Conservation (phyloP, 169 alveolate genomes). For the Perkinsus chesapeaki region DNA sequence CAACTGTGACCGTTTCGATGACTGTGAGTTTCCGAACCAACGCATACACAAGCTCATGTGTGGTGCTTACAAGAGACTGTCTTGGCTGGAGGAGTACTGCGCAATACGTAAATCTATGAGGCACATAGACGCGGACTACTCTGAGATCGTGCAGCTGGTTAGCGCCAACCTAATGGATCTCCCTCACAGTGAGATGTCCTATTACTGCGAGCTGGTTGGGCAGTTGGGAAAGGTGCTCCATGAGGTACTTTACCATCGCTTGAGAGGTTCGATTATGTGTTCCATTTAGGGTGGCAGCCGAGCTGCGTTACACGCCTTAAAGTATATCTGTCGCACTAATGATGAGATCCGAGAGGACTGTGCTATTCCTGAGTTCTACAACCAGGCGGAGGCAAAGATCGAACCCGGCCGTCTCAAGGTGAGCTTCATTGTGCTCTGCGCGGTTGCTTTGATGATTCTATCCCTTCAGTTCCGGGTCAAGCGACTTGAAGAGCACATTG, state of each 20-base stretch:
- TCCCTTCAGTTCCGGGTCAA: not conserved
- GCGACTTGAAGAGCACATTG: not conserved
- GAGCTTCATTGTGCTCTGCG: not conserved
- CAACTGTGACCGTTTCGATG: not conserved
- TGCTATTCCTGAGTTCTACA: not conserved
- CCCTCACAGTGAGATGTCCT: not conserved
- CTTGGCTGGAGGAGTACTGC: not conserved
- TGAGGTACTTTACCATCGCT: not conserved
- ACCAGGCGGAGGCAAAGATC: not conserved
- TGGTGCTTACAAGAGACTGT: not conserved
- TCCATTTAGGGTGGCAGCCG: not conserved
- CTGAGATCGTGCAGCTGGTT: not conserved
- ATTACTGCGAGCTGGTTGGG: not conserved
- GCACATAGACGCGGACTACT: not conserved
- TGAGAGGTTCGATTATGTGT: not conserved
- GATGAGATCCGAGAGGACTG: not conserved
- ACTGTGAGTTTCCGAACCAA: not conserved
- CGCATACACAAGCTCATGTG: not conserved
- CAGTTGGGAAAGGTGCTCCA: not conserved
- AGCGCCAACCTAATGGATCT: not conserved
- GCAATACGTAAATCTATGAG: not conserved
- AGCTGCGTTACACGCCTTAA: not conserved
- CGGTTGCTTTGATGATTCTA: no score
- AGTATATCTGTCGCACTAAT: not conserved
- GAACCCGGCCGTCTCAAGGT: not conserved